Evolutionary conservation across 2,329 filamentous ascomycete species (phyloP).

Genomic region (Arthrobotrys sphaeroides): DNA sequence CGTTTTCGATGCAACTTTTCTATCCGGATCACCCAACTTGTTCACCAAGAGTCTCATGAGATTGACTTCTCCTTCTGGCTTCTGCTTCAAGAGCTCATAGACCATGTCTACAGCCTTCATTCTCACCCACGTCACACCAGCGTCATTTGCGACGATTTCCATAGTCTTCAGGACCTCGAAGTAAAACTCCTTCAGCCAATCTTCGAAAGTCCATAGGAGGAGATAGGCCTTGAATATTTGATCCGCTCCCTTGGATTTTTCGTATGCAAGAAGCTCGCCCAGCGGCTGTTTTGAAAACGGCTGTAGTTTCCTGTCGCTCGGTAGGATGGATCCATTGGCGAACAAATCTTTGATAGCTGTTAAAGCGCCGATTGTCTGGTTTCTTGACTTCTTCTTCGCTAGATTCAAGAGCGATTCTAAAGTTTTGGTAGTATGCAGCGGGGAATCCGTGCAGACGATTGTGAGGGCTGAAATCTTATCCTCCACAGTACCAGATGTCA

Average conservation of each 20-base stretch:
- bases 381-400: slow-evolving; percentile 91
- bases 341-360: slow-evolving; percentile 93
- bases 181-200: slow-evolving; percentile 93
- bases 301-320: slow-evolving; percentile 80
- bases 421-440: slow-evolving; percentile 88
- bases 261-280: slow-evolving; percentile 68
- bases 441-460: slow-evolving; percentile 92
- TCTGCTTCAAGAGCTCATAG: slow-evolving; percentile 89
- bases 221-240: slow-evolving; percentile 77
- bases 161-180: slow-evolving; percentile 92
- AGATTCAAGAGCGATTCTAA: slow-evolving; percentile 83
- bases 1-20: slow-evolving; percentile 92
- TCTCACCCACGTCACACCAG: slow-evolving; percentile 86
- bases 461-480: slow-evolving; percentile 97
- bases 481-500: slow-evolving; percentile 92
- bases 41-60: slow-evolving; percentile 89
- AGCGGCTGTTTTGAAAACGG: slow-evolving; percentile 79
- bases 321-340: slow-evolving; percentile 85
- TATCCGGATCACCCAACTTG: slow-evolving; percentile 93
- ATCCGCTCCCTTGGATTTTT: slow-evolving; percentile 70
- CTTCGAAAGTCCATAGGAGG: slow-evolving; percentile 89
- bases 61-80: slow-evolving; percentile 97
- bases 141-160: slow-evolving; percentile 92
- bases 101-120: slow-evolving; percentile 89
- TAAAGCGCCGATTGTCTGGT: slow-evolving; percentile 90